phyloP scores from a whole-genome alignment of 2,329 filamentous ascomycete genomes.

The Cladorrhinum sp. region DNA sequence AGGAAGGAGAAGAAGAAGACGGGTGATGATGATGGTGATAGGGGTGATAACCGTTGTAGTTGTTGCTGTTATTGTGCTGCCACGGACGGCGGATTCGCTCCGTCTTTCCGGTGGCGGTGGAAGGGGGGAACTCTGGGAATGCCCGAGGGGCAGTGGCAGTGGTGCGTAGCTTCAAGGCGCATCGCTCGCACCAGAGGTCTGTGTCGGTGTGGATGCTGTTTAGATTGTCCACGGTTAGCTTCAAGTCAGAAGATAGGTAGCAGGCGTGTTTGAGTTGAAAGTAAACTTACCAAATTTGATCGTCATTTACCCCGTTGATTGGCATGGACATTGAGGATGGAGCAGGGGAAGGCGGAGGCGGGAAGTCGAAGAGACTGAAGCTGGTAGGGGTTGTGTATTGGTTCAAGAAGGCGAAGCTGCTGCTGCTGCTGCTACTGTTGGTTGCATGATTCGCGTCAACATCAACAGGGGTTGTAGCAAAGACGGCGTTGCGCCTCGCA shows the following conservation, averaged over 20 bases:
- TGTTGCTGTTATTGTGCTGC: background rate
- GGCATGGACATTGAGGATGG: background rate
- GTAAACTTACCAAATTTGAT: background rate
- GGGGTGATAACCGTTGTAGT: no score
- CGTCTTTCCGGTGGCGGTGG: no score
- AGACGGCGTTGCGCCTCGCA: background rate
- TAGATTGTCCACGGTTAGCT: no score
- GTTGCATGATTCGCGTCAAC: background rate
- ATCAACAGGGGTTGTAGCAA: background rate
- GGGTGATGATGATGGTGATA: background rate
- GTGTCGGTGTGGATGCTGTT: no score
- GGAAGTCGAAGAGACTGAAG: no score
- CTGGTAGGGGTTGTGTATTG: background rate
- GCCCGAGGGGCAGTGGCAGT: background rate
- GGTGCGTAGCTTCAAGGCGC: no score
- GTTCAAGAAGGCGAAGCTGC: background rate
- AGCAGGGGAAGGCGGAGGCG: background rate
- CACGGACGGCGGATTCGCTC: no score
- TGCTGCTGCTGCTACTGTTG: background rate
- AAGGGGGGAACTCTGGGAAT: background rate
- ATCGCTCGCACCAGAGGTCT: background rate
- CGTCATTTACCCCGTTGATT: background rate
- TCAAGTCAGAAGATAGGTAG: no score
- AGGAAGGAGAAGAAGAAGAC: background rate
- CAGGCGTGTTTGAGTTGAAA: background rate